Evolutionary conservation across 1,284 basidiomycete genomes (phyloP).

Genomic region (Polyporus tsugae): DNA sequence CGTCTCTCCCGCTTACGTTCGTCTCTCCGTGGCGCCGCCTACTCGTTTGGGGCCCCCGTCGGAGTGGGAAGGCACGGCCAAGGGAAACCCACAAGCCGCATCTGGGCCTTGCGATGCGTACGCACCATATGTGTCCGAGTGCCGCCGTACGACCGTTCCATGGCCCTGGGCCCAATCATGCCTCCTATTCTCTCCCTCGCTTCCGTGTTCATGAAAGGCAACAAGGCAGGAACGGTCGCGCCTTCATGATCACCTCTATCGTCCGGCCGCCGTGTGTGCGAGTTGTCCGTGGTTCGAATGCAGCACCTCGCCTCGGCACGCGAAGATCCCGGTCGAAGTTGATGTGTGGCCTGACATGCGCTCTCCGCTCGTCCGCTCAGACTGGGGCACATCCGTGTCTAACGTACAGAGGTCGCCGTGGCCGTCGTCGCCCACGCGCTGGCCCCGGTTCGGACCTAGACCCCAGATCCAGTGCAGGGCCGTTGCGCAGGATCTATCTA

Average conservation of each 20-base stretch:
- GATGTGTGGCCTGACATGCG: not conserved
- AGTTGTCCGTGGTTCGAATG: not conserved
- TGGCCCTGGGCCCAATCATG: constrained; percentile 7
- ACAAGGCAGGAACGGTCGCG: not conserved
- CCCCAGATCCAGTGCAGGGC: constrained; percentile 4
- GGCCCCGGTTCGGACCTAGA: constrained; percentile 3
- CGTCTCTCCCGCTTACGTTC: constrained; percentile 4
- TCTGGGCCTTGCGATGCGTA: constrained; percentile 4
- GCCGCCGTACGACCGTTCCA: constrained; percentile 11
- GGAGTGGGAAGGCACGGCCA: constrained; percentile 7
- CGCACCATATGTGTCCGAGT: constrained; percentile 3
- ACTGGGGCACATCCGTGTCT: not conserved
- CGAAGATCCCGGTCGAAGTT: not conserved
- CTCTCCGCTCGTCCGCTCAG: constrained; percentile 7
- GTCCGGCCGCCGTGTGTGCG: constrained; percentile 1
- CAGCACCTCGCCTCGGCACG: not conserved
- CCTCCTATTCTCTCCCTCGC: not conserved
- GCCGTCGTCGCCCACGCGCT: not conserved
- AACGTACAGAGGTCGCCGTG: constrained; percentile 1
- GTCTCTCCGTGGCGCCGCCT: constrained; percentile 6
- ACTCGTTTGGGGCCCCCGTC: constrained; percentile 7
- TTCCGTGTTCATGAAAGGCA: constrained; percentile 1
- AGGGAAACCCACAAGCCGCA: constrained; percentile 10
- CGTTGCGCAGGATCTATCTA: not conserved
- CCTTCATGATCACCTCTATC: not conserved